Conservation (phyloP, 2,329 filamentous ascomycete species). For the Remersonia thermophila region DNA sequence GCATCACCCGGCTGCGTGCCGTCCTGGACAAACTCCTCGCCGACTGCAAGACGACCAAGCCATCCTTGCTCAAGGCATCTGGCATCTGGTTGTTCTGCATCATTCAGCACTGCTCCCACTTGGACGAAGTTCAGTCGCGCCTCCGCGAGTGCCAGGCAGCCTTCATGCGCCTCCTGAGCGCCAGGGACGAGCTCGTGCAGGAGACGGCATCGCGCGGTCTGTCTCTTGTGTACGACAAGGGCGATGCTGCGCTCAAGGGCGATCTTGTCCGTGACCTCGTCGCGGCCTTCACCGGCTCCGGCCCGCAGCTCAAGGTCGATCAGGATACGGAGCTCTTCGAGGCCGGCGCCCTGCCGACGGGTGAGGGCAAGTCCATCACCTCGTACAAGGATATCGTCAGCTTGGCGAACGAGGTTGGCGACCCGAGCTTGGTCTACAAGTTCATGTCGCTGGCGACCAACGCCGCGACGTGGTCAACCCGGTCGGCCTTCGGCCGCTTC, state of each 20-base stretch:
- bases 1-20: constrained; percentile 31
- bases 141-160: constrained; percentile 71
- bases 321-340: constrained; percentile 91
- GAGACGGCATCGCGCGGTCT: constrained; percentile 88
- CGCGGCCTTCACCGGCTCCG: constrained; percentile 71
- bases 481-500: constrained; percentile 88
- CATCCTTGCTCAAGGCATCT: constrained; percentile 78
- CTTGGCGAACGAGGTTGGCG: constrained; percentile 89
- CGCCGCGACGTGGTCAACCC: constrained; percentile 93
- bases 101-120: constrained; percentile 77
- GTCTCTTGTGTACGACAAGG: constrained; percentile 87
- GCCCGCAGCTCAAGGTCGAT: constrained; percentile 66
- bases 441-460: constrained; percentile 97
- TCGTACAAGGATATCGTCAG: constrained; percentile 97
- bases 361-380: constrained; percentile 77
- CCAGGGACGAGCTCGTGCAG: constrained; percentile 87
- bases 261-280: constrained; percentile 81
- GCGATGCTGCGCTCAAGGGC: constrained; percentile 66
- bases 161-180: constrained; percentile 77
- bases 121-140: constrained; percentile 58
- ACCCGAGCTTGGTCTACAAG: constrained; percentile 91
- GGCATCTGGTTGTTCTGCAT: constrained; percentile 92
- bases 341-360: constrained; percentile 76
- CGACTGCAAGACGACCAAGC: constrained; percentile 75
- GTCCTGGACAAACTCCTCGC: constrained; percentile 61